Conservation (phyloP, 1,284 basidiomycete species). For the Tremellales sp. region DNA sequence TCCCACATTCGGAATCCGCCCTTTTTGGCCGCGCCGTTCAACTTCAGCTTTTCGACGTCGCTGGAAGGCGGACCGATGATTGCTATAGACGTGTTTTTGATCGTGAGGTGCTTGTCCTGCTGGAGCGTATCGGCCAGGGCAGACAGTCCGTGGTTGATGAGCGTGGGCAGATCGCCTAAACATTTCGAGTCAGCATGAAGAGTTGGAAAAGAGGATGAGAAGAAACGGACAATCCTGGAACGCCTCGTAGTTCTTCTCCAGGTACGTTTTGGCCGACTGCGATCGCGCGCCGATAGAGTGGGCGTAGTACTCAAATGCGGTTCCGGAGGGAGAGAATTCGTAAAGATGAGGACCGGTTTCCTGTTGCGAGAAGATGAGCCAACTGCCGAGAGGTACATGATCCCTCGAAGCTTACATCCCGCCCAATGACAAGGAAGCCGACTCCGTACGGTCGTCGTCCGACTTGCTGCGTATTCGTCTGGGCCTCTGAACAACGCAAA, state of each 20-base stretch:
- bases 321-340: slow-evolving; percentile 96
- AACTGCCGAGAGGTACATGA: slow-evolving; percentile 1
- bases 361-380: slow-evolving; percentile 23
- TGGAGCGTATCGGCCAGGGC: slow-evolving; percentile 92
- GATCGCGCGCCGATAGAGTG: slow-evolving; percentile 97
- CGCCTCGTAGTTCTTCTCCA: slow-evolving; percentile 87
- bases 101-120: slow-evolving; percentile 90
- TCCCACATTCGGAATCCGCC: slow-evolving; percentile 47
- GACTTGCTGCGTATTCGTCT: slow-evolving; percentile 98
- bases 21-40: slow-evolving; percentile 35
- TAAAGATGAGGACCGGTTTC: slow-evolving; percentile 93
- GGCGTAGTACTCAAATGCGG: slow-evolving; percentile 96
- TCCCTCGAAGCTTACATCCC: slow-evolving; percentile 57
- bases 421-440: slow-evolving; percentile 94
- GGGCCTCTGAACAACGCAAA: slow-evolving; percentile 66
- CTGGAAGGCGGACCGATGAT: slow-evolving; percentile 64
- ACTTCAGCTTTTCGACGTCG: slow-evolving; percentile 23
- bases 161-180: slow-evolving; percentile 73
- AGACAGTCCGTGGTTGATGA: slow-evolving; percentile 86
- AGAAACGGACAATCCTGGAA: slow-evolving; percentile 71
- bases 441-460: slow-evolving; percentile 97
- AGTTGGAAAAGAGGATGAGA: background rate
- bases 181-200: background rate
- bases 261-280: slow-evolving; percentile 97
- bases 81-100: slow-evolving; percentile 88